phyloP scores from a whole-genome alignment of 2,329 filamentous ascomycete genomes.

The Xylaria sp. region DNA sequence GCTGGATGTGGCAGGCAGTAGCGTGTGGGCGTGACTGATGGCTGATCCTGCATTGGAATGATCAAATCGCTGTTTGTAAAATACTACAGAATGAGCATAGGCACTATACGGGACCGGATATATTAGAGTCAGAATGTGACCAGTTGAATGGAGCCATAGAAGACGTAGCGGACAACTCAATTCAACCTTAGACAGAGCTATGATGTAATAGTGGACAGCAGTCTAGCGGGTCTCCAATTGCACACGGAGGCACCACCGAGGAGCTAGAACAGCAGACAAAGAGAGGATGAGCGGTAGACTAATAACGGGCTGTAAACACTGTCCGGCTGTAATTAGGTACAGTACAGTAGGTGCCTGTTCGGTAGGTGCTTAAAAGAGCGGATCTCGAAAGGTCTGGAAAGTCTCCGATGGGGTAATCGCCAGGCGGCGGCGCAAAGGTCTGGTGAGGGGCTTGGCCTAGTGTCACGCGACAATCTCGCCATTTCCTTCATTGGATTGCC shows the following conservation, averaged over 20 bases:
- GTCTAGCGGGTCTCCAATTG: conserved; percentile 10
- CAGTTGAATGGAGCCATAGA: not conserved
- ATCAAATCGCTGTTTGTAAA: not conserved
- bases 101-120: too few relatives aligned
- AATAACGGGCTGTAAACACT: too few relatives aligned
- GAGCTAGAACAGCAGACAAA: too few relatives aligned
- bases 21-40: conserved; percentile 1
- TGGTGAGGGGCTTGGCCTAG: conserved; percentile 21
- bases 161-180: not conserved
- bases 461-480: conserved; percentile 31
- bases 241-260: too few relatives aligned
- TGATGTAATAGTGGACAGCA: conserved; percentile 26
- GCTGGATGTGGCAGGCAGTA: not conserved
- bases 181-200: conserved; percentile 17
- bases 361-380: not conserved
- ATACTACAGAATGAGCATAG: too few relatives aligned
- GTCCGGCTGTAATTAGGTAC: too few relatives aligned
- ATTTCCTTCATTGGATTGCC: conserved; percentile 22
- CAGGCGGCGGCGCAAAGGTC: conserved; percentile 1
- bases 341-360: too few relatives aligned
- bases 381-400: conserved; percentile 23
- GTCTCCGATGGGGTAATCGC: conserved; percentile 6
- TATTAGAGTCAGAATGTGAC: not conserved
- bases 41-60: conserved; percentile 1
- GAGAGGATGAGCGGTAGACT: too few relatives aligned